Evolutionary conservation across 495 filamentous ascomycete species (phyloP).

Genomic region (Lentithecium fluviatile): DNA sequence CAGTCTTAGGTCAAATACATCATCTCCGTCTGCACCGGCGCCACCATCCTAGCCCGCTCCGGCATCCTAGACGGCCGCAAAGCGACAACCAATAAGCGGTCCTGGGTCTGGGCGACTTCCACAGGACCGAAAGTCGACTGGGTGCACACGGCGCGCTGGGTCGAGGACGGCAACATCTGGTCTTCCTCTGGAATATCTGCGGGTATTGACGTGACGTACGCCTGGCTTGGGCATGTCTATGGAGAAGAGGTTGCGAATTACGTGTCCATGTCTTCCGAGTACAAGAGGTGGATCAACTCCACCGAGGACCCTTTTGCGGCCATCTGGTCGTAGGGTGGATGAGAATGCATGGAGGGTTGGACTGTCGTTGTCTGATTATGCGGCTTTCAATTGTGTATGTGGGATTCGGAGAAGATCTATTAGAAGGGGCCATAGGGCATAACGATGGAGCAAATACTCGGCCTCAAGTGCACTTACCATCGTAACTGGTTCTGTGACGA

Average conservation of each 20-base stretch:
- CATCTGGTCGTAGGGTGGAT: conserved; percentile 11
- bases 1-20: conserved; percentile 45
- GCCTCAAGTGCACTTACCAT: too few species aligned
- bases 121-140: conserved; percentile 54
- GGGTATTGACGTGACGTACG: conserved; percentile 63
- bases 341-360: too few species aligned
- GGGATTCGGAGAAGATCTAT: too few species aligned
- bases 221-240: conserved; percentile 51
- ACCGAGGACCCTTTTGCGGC: conserved; percentile 45
- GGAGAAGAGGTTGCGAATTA: conserved; percentile 40
- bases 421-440: too few species aligned
- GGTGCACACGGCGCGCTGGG: conserved; percentile 63
- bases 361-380: too few species aligned
- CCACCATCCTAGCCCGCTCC: conserved; percentile 21
- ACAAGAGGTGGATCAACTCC: conserved; percentile 36
- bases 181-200: conserved; percentile 60
- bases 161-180: conserved; percentile 67
- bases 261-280: conserved; percentile 40
- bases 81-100: conserved; percentile 31
- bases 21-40: conserved; percentile 32
- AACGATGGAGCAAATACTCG: too few species aligned
- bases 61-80: conserved; percentile 29
- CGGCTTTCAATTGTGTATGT: too few species aligned
- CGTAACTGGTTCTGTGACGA: too few species aligned
- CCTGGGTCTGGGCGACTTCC: conserved; percentile 38